phyloP scores from a whole-genome alignment of 495 filamentous ascomycete genomes.

The Hypoxylon rickii region DNA sequence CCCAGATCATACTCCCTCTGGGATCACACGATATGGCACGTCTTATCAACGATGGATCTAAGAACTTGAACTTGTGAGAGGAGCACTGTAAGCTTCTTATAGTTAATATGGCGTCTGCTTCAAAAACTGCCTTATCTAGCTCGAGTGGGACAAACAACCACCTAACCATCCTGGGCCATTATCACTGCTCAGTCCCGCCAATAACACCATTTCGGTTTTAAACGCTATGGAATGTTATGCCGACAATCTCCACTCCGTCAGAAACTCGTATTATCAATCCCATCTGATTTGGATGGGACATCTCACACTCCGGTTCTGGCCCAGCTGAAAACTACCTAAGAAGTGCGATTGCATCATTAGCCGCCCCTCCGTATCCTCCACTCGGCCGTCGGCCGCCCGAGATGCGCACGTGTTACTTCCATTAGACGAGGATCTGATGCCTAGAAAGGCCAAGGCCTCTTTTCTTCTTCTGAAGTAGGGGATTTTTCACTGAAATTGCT shows the following conservation, averaged over 20 bases:
- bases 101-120: too few relatives aligned
- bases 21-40: constrained; percentile 5
- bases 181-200: too few relatives aligned
- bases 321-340: too few relatives aligned
- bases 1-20: constrained; percentile 6
- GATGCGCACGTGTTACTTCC: neutral
- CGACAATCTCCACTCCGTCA: too few relatives aligned
- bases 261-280: constrained; percentile 18
- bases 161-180: too few relatives aligned
- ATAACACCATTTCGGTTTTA: too few relatives aligned
- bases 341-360: constrained; percentile 33
- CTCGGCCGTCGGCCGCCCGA: constrained; percentile 6
- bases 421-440: constrained; percentile 20
- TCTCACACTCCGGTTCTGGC: too few relatives aligned
- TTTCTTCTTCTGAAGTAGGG: constrained; percentile 6
- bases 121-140: too few relatives aligned
- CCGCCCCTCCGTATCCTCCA: constrained; percentile 10
- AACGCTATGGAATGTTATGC: too few relatives aligned
- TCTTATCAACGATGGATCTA: neutral
- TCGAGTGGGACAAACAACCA: too few relatives aligned
- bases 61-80: neutral
- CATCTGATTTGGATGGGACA: constrained; percentile 13
- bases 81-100: neutral
- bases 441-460: constrained; percentile 19
- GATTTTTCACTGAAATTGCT: constrained; percentile 3